Base-by-base conservation (phyloP, 179 eudicot species). In the Patellifolia procumbens region DNA sequence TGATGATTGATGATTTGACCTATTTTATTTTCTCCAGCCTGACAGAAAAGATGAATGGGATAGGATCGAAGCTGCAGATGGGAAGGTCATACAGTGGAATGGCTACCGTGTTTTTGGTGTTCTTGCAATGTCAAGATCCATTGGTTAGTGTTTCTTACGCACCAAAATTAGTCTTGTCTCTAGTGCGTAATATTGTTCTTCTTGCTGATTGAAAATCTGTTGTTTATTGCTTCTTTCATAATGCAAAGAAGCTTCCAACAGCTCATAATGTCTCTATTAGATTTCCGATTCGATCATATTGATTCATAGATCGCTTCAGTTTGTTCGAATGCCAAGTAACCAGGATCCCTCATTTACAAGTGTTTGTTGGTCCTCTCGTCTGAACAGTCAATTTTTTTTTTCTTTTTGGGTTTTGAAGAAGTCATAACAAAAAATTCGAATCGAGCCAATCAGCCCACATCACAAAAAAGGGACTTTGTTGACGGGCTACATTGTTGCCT, bases 51-150 rank as follows among this genome's bases (percentile, higher is more conserved):
- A 91, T 80, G 97, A 91, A 71, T 87, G 81, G 81, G 88, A 82
- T 24, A 82, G 97, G 83, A 91, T 91, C 61, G 97, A 91, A 81
- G 88, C 86, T 81, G 86, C 88, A 31, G 97, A 89, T 74, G 97
- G 97, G 76, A 88, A 85, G 84, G 91, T 91, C 74, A 88, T 91
- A 61, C 79, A 87, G 64, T 91, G 97, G 97, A 83, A 86, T 77
- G 97, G 92, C 71, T 87, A 73, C 78, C 97, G 97, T 72, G 97
- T 91, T 80, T 88, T 92, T 46, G 97, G 92, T 62, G 90, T 91
- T 39, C 97, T 90, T 78, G 97, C 92, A 58, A 89, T 91, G 91
- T 91, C 97, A 72, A 91, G 97, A 73, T 90, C 97, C 62, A 91
- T 91, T 46, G 97, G 97, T 91, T 83, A 80, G 85, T 46, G 28